These are phyloP conservation scores for Cruciata laevipes DNA, from an alignment of 257 asterid species.

Conservation along the genomic window DNA sequence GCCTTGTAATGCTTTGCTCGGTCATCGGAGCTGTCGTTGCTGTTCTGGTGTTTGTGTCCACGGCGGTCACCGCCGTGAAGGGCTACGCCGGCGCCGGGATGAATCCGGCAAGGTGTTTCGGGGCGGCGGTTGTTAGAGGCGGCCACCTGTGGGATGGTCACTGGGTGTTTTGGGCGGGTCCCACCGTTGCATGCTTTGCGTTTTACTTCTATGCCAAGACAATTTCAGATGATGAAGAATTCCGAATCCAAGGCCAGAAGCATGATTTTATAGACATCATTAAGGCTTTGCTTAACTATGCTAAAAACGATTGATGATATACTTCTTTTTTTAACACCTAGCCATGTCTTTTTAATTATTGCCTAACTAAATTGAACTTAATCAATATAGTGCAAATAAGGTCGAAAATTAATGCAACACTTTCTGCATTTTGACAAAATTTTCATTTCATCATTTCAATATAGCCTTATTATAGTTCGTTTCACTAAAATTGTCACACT, in stretches of 20 bases:
- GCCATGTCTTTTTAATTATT: too few relatives aligned
- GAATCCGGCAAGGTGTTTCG: conserved; percentile 11
- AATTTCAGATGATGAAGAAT: not conserved
- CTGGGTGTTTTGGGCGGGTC: conserved; percentile 5
- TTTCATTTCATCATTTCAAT: too few relatives aligned
- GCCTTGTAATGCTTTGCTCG: not conserved
- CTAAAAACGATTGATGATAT: not conserved
- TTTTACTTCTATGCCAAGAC: conserved; percentile 6
- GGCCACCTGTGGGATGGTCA: conserved; percentile 8
- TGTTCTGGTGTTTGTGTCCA: conserved; percentile 4
- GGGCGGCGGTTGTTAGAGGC: conserved; percentile 5
- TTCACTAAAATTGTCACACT: too few relatives aligned
- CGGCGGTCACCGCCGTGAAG: conserved; percentile 2
- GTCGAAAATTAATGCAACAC: too few relatives aligned
- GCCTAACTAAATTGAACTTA: too few relatives aligned
- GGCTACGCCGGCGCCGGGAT: conserved; percentile 8
- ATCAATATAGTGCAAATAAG: too few relatives aligned
- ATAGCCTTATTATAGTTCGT: too few relatives aligned
- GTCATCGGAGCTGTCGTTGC: conserved; percentile 1
- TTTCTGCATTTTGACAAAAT: too few relatives aligned
- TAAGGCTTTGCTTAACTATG: conserved; percentile 20
- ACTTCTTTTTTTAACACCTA: too few relatives aligned
- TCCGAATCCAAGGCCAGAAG: not conserved
- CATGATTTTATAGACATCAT: conserved; percentile 26
- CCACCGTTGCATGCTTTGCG: conserved; percentile 1